Evolutionary conservation across 306 rosid species (phyloP).

Genomic region (Lupinus albus): DNA sequence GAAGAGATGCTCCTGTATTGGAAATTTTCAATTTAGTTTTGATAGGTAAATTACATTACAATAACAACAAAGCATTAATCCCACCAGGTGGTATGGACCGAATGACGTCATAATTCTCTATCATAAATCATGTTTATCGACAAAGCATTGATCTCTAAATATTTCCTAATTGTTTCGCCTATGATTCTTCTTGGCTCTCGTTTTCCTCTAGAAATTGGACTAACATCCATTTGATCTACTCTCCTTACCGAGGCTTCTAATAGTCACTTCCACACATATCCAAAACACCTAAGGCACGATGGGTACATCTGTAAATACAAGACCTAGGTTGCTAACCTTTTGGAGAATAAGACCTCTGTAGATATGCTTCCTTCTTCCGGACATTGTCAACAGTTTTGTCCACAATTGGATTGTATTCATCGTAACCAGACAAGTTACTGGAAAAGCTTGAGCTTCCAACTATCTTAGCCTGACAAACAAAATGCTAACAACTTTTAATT

Average conservation of each 20-base stretch:
- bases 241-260: too few relatives aligned
- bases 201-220: too few relatives aligned
- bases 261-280: too few relatives aligned
- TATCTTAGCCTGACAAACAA: conserved; percentile 64
- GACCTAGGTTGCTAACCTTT: conserved; percentile 60
- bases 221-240: too few relatives aligned
- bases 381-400: conserved; percentile 91
- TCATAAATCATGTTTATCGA: too few relatives aligned
- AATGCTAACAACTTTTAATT: conserved; percentile 3
- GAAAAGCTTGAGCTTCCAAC: conserved; percentile 71
- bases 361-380: conserved; percentile 75
- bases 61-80: too few relatives aligned
- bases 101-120: too few relatives aligned
- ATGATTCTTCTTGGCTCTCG: too few relatives aligned
- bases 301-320: conserved; percentile 22
- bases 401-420: conserved; percentile 95
- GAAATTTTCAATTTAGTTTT: conserved; percentile 33
- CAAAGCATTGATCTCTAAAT: too few relatives aligned
- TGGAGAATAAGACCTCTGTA: conserved; percentile 55
- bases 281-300: too few relatives aligned
- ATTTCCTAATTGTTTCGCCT: too few relatives aligned
- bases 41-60: conserved; percentile 26
- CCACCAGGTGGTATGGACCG: too few relatives aligned
- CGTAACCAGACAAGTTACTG: conserved; percentile 71
- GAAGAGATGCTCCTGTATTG: conserved; percentile 57